Percentiles rank a stretch among this genome's conserved stretches.
phyloP scores from a whole-genome alignment of 2,329 filamentous ascomycete genomes.

The Aspergillus flavus region DNA sequence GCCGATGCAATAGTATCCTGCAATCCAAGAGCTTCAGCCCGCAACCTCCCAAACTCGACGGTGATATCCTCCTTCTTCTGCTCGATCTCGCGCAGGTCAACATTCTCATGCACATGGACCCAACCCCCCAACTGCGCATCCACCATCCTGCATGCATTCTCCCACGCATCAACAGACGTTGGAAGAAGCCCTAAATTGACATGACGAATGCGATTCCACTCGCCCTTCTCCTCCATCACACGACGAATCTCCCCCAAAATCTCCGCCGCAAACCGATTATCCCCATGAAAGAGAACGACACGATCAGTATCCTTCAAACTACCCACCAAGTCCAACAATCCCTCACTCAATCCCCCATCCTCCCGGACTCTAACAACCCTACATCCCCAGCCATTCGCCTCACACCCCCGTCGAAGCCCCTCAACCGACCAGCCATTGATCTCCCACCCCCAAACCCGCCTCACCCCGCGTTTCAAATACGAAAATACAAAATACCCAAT shows the following conservation, averaged over 20 bases:
- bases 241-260: slow-evolving; percentile 39
- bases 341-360: slow-evolving; percentile 29
- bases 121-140: slow-evolving; percentile 54
- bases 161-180: slow-evolving; percentile 53
- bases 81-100: slow-evolving; percentile 50
- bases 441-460: slow-evolving; percentile 80
- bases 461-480: slow-evolving; percentile 71
- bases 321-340: slow-evolving; percentile 36
- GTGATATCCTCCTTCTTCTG: slow-evolving; percentile 42
- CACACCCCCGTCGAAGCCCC: slow-evolving; percentile 74
- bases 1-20: slow-evolving; percentile 15
- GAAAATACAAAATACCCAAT: slow-evolving; percentile 94
- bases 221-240: slow-evolving; percentile 33
- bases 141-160: slow-evolving; percentile 51
- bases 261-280: slow-evolving; percentile 60
- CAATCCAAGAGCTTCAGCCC: slow-evolving; percentile 13
- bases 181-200: slow-evolving; percentile 63
- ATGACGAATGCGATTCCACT: slow-evolving; percentile 51
- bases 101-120: slow-evolving; percentile 65
- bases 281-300: slow-evolving; percentile 70
- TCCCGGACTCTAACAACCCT: slow-evolving; percentile 53
- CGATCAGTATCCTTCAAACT: slow-evolving; percentile 48
- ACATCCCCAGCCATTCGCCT: slow-evolving; percentile 67
- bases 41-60: slow-evolving; percentile 39
- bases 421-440: slow-evolving; percentile 87